Percentiles rank a stretch among this genome's conserved stretches.
These are phyloP conservation scores for Pythium brachiatum DNA, from an alignment of 352 stramenopile species.

Conservation along the genomic window DNA sequence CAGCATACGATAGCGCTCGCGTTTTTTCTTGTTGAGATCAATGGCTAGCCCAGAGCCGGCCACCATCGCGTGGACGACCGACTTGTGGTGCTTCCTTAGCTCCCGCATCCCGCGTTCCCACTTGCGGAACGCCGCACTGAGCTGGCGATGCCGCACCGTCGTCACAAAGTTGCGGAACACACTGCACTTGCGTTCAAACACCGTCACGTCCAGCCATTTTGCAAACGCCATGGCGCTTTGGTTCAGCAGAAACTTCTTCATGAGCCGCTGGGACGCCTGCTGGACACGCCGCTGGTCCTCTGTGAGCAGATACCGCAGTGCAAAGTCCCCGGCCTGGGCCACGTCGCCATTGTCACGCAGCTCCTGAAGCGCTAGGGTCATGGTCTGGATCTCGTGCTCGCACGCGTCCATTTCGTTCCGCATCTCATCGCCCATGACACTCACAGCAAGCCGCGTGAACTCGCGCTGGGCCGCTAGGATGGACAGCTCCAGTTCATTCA, in stretches of 20 bases:
- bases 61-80: conserved; percentile 29
- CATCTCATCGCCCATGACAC: conserved; percentile 63
- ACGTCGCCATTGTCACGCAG: conserved; percentile 45
- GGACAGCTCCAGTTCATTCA: conserved; percentile 49
- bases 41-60: conserved; percentile 53
- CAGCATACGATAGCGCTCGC: conserved; percentile 62
- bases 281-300: conserved; percentile 50
- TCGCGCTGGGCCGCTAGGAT: conserved; percentile 27
- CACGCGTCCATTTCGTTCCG: conserved; percentile 64
- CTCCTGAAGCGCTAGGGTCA: conserved; percentile 36
- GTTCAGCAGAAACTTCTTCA: conserved; percentile 41
- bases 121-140: conserved; percentile 51
- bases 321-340: conserved; percentile 51
- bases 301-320: conserved; percentile 59
- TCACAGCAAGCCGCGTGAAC: conserved; percentile 39
- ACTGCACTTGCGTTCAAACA: conserved; percentile 42
- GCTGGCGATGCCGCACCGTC: conserved; percentile 44
- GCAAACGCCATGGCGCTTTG: conserved; percentile 37
- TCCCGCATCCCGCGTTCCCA: conserved; percentile 49
- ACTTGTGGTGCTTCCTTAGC: conserved; percentile 42
- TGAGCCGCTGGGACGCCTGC: conserved; percentile 39
- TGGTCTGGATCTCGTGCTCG: conserved; percentile 38
- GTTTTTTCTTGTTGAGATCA: conserved; percentile 61
- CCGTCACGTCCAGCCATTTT: conserved; percentile 44
- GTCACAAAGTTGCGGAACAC: conserved; percentile 46